phyloP scores from a whole-genome alignment of 2,329 filamentous ascomycete genomes.

The Ramichloridium luteum region DNA sequence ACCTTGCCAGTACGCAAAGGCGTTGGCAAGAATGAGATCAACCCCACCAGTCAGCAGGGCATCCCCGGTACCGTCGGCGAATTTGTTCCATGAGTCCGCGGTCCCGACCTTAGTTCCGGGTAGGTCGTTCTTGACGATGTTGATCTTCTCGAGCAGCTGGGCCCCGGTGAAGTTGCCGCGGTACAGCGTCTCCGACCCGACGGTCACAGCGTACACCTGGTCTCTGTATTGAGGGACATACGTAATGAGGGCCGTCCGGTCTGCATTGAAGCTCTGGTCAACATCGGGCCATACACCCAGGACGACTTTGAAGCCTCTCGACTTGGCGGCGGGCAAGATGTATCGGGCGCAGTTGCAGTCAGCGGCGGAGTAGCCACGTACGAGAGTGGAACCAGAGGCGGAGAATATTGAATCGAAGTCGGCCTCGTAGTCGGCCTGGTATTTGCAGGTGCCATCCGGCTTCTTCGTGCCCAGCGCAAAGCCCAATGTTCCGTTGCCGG shows the following conservation, averaged over 20 bases:
- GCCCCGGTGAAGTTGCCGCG: conserved; percentile 53
- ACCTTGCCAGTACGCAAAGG: conserved; percentile 63
- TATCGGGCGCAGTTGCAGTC: conserved; percentile 54
- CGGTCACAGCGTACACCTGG: conserved; percentile 55
- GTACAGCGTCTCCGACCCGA: conserved; percentile 60
- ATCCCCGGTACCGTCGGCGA: conserved; percentile 54
- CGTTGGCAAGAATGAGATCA: conserved; percentile 53
- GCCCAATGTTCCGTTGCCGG: conserved; percentile 42
- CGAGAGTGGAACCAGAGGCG: conserved; percentile 40
- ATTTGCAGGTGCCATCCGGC: conserved; percentile 50
- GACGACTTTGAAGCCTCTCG: conserved; percentile 54
- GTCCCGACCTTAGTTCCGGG: conserved; percentile 44
- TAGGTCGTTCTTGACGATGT: conserved; percentile 45
- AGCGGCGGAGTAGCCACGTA: conserved; percentile 54
- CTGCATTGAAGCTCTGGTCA: conserved; percentile 47
- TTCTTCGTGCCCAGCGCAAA: conserved; percentile 57
- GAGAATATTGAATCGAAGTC: conserved; percentile 52
- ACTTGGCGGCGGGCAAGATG: conserved; percentile 53
- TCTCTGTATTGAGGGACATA: conserved; percentile 40
- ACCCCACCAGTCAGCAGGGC: conserved; percentile 48
- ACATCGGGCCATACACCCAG: conserved; percentile 58
- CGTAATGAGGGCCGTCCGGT: conserved; percentile 45
- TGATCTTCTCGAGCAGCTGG: conserved; percentile 49
- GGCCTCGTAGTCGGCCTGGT: conserved; percentile 46
- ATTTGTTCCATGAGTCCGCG: conserved; percentile 64